phyloP scores from a whole-genome alignment of 2,329 filamentous ascomycete species.

The Clonostachys byssicola region DNA sequence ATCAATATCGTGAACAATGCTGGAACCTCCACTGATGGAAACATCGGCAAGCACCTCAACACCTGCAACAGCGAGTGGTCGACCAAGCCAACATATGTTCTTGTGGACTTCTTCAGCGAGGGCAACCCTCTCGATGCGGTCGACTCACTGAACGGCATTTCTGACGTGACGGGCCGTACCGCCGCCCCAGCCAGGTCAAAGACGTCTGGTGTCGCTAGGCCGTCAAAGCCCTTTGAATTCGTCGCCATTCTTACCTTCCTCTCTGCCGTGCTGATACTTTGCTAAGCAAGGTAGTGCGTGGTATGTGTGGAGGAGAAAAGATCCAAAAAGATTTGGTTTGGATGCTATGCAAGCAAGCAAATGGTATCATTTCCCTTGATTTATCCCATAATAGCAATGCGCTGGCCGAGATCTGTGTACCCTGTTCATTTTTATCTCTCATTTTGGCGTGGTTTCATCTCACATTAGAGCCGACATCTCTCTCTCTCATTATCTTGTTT shows the following conservation, averaged over 20 bases:
- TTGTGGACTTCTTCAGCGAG: constrained; percentile 78
- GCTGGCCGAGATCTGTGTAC: too few relatives aligned
- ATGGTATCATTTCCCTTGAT: too few relatives aligned
- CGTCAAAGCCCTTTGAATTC: constrained; percentile 10
- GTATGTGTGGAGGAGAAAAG: too few relatives aligned
- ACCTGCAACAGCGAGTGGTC: constrained; percentile 55
- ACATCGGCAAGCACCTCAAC: constrained; percentile 47
- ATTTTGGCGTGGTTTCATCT: too few relatives aligned
- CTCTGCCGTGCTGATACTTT: constrained; percentile 2
- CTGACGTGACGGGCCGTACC: constrained; percentile 25
- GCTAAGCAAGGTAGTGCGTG: neutral
- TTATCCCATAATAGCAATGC: too few relatives aligned
- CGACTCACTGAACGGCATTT: constrained; percentile 61
- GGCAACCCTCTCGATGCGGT: constrained; percentile 66
- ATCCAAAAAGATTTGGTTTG: too few relatives aligned
- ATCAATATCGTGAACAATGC: constrained; percentile 64
- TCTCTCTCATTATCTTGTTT: too few relatives aligned
- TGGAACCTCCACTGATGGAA: constrained; percentile 45
- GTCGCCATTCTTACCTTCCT: constrained; percentile 24
- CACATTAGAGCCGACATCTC: too few relatives aligned
- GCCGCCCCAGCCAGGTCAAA: neutral
- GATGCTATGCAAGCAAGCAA: too few relatives aligned
- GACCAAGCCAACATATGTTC: constrained; percentile 63
- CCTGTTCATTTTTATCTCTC: too few relatives aligned
- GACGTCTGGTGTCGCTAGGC: too few relatives aligned